Evolutionary conservation across 176 grass and related monocot species (phyloP).

Genomic region (Triticum aestivum): DNA sequence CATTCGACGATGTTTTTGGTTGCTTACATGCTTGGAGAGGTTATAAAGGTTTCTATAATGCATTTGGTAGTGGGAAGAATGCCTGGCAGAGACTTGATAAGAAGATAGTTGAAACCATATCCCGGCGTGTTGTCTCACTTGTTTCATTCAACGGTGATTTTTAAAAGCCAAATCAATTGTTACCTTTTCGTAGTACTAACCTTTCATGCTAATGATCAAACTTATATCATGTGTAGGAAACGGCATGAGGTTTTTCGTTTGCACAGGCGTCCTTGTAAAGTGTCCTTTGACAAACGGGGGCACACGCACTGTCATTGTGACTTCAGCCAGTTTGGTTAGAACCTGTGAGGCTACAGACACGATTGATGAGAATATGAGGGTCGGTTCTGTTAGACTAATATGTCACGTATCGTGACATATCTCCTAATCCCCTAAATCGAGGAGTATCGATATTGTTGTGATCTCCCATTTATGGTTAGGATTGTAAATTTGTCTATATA

Average conservation of each 20-base stretch:
- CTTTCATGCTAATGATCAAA: conserved; percentile 7
- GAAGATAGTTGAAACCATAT: not conserved
- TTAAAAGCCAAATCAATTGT: not conserved
- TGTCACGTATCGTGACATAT: too few species aligned
- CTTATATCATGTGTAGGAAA: not conserved
- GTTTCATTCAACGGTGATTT: conserved; percentile 27
- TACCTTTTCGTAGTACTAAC: not conserved
- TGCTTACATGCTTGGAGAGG: conserved; percentile 6
- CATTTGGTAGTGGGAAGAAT: not conserved
- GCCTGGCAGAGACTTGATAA: not conserved
- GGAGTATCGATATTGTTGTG: too few species aligned
- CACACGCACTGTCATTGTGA: not conserved
- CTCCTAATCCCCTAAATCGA: too few species aligned
- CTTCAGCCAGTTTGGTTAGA: conserved; percentile 1
- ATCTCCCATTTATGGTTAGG: too few species aligned
- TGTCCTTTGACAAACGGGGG: not conserved
- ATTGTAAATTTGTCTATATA: too few species aligned
- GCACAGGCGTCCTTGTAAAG: not conserved
- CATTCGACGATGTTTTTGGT: conserved; percentile 27
- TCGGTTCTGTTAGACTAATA: not conserved
- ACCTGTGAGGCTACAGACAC: not conserved
- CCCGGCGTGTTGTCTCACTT: conserved; percentile 26
- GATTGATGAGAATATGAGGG: not conserved
- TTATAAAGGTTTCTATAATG: not conserved
- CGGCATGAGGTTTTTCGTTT: not conserved